These are phyloP conservation scores for Purpureocillium lavendulum DNA, from an alignment of 2,329 filamentous ascomycete species.

Conservation along the genomic window DNA sequence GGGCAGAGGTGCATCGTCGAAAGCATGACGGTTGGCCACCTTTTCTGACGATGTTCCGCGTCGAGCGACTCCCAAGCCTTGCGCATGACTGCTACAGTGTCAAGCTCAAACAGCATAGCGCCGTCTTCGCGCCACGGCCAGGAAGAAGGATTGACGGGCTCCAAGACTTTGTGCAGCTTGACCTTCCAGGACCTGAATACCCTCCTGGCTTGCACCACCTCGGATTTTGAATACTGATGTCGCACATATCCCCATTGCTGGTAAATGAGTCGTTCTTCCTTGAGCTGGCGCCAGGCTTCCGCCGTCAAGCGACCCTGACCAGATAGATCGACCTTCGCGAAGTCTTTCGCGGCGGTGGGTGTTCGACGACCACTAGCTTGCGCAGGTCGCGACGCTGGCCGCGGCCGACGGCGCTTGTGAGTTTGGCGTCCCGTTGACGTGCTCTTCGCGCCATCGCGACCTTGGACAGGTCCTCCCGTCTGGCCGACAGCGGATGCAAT, in stretches of 20 bases:
- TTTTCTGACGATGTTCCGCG: constrained; percentile 11
- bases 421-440: no score
- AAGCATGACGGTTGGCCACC: constrained; percentile 27
- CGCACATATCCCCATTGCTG: constrained; percentile 24
- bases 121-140: constrained; percentile 18
- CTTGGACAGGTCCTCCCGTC: no score
- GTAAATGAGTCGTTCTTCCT: constrained; percentile 6
- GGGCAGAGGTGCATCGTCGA: constrained; percentile 24
- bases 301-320: not conserved
- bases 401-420: no score
- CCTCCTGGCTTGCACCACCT: constrained; percentile 12
- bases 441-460: no score
- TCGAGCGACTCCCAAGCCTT: constrained; percentile 22
- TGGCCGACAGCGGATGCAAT: no score
- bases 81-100: constrained; percentile 20
- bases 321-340: not conserved
- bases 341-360: not conserved
- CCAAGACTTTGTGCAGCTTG: constrained; percentile 13
- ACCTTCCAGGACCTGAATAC: constrained; percentile 21
- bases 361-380: not conserved
- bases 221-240: constrained; percentile 14
- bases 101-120: constrained; percentile 21
- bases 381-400: no score
- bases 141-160: constrained; percentile 8
- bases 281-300: not conserved